Evolutionary conservation across 495 filamentous ascomycete species (phyloP), one percentile per base, ranked within the genome.

Genomic region (Aspergillus funiculosus): DNA sequence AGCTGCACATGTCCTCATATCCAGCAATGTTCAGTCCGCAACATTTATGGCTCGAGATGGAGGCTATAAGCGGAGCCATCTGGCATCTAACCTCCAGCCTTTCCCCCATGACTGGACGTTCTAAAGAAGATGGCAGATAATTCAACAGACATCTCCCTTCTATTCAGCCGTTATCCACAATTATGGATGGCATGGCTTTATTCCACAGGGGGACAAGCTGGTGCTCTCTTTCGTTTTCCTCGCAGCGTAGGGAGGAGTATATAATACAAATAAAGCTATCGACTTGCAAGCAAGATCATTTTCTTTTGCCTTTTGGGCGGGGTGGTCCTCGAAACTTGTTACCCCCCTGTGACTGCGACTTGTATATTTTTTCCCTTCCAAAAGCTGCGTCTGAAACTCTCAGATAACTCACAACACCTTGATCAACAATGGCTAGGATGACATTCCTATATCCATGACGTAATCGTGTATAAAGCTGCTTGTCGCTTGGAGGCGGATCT

Each of bases 391-490:
- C 89, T 6, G 72, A 80, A 41, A 95, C 67, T 26, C 85, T 75
- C 37, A 95, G 63, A 60, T 87, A 98, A 58, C 89, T 96, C 22
- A 89, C 83, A 21, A 98, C 73, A 0, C 92, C 92, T 44, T 87
- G 75, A 57, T 97, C 92, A 6, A 95, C 87, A 4, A 97, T 78
- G 0, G 90, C 92, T 13, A 98, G 54, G 37, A 95, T 68, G 5
- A 89, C 87, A 60, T 86, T 89, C 47, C 89, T 75, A 58, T 86
- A 83, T 9, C 88, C 92, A 43, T 95, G 81, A 56, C 85, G 89
- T 47, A 96, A 61, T n/a, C 84, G 74, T 47, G 73, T 69, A 51
- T 87, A 89, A n/a, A 74, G 51, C 39, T 71, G 64, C 66, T 71
- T 75, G 46, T 70, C 69, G 7, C 69, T 60, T 4, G 50, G 60